Percentiles rank a stretch among this genome's conserved stretches.
phyloP scores from a whole-genome alignment of 2,329 filamentous ascomycete genomes.

The Pestalotiopsis sp. region DNA sequence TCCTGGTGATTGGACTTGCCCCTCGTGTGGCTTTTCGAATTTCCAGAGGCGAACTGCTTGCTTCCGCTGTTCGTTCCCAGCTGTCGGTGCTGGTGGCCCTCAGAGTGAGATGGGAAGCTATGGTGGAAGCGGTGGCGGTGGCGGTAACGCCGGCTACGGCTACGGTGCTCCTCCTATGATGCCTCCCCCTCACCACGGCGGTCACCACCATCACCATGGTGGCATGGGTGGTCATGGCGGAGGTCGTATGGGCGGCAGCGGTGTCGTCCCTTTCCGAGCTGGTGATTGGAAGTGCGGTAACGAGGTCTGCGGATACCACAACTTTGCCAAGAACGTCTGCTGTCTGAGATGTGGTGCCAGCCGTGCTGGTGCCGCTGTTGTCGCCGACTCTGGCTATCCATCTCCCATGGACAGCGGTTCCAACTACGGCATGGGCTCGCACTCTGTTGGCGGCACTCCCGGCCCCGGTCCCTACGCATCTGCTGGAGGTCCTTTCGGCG shows the following conservation, averaged over 20 bases:
- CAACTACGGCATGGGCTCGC: conserved; percentile 82
- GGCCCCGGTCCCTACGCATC: conserved; percentile 78
- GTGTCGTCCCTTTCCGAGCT: conserved; percentile 93
- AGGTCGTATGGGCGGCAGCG: conserved; percentile 78
- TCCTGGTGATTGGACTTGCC: conserved; percentile 98
- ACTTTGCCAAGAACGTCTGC: conserved; percentile 99
- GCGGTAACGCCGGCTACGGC: conserved; percentile 54
- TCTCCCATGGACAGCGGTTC: conserved; percentile 87
- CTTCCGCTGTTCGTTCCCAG: conserved; percentile 99
- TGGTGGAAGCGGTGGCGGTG: conserved; percentile 51
- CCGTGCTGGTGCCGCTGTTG: conserved; percentile 89
- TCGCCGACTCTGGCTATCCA: conserved; percentile 90
- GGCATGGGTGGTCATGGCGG: conserved; percentile 54
- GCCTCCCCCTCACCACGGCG: conserved; percentile 76
- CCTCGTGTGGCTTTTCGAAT: conserved; percentile 98
- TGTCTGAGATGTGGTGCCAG: conserved; percentile 95
- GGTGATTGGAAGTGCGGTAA: conserved; percentile 99
- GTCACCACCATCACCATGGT: conserved; percentile 52
- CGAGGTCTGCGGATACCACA: conserved; percentile 97
- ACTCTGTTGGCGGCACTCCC: conserved; percentile 82
- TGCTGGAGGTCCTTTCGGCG: conserved; percentile 65
- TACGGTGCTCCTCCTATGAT: conserved; percentile 79
- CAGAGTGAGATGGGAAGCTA: conserved; percentile 70
- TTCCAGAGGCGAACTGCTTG: conserved; percentile 98
- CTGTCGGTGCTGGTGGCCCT: conserved; percentile 73